Conservation (phyloP, 148 eudicot genomes). For the Polygonum maritimum region DNA sequence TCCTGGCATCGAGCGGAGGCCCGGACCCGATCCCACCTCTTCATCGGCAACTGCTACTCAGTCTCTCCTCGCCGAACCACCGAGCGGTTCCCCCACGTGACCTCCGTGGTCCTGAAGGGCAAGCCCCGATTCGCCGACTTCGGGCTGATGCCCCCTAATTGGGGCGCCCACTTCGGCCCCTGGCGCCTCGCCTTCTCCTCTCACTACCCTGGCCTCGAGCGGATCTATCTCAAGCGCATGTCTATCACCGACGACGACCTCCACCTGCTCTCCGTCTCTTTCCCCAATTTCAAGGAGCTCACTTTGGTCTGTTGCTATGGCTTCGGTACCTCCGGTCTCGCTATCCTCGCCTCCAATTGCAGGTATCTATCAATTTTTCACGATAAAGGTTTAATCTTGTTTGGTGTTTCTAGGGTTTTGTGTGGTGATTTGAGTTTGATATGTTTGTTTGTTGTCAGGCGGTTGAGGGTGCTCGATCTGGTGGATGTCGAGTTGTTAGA, state of each 20-base stretch:
- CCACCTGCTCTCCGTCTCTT: slow-evolving; percentile 18
- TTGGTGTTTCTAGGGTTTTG: background rate
- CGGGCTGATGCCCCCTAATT: slow-evolving; percentile 42
- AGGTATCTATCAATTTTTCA: slow-evolving; percentile 25
- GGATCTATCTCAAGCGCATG: slow-evolving; percentile 54
- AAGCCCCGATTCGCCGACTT: slow-evolving; percentile 78
- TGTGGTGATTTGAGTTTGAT: background rate
- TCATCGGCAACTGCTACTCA: slow-evolving; percentile 68
- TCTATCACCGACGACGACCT: slow-evolving; percentile 52
- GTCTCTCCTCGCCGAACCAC: slow-evolving; percentile 40
- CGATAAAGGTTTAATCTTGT: background rate
- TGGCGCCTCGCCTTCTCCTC: slow-evolving; percentile 36
- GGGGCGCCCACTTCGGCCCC: slow-evolving; percentile 55
- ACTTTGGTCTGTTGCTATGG: slow-evolving; percentile 66
- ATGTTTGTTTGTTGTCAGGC: slow-evolving; percentile 25
- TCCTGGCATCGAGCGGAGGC: slow-evolving; percentile 72
- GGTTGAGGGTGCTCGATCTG: slow-evolving; percentile 71
- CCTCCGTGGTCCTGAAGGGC: slow-evolving; percentile 45
- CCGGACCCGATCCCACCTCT: slow-evolving; percentile 55
- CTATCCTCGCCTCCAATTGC: slow-evolving; percentile 40
- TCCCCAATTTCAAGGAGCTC: slow-evolving; percentile 43
- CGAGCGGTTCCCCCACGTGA: slow-evolving; percentile 32
- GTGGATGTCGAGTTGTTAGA: slow-evolving; percentile 61
- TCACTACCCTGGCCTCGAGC: slow-evolving; percentile 42
- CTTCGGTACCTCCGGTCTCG: slow-evolving; percentile 59